These are phyloP conservation scores for Cryptococcus sp. DNA, from an alignment of 1,284 basidiomycete species.

Conservation along the genomic window DNA sequence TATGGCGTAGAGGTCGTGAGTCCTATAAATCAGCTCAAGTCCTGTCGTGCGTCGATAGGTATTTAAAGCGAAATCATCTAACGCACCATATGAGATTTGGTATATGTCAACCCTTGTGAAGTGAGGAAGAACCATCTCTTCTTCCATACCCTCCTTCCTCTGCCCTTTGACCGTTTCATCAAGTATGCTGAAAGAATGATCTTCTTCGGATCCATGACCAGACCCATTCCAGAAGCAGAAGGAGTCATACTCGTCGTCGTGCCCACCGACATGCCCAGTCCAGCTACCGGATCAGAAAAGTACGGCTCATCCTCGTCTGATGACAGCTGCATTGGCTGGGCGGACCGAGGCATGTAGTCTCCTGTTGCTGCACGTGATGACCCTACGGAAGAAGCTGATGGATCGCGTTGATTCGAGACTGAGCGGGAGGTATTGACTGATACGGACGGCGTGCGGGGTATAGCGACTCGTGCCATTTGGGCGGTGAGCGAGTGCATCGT, in stretches of 20 bases:
- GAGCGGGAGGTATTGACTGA: neutral
- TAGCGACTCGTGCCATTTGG: slow-evolving; percentile 17
- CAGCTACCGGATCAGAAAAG: slow-evolving; percentile 27
- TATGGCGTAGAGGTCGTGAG: slow-evolving; percentile 76
- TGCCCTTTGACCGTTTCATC: slow-evolving; percentile 80
- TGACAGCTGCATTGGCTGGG: slow-evolving; percentile 3
- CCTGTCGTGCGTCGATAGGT: too few relatives aligned
- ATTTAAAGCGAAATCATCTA: slow-evolving; percentile 4
- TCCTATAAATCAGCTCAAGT: slow-evolving; percentile 59
- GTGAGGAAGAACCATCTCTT: slow-evolving; percentile 90
- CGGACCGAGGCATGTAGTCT: neutral
- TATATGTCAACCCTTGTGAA: slow-evolving; percentile 74
- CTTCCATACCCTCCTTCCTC: slow-evolving; percentile 87
- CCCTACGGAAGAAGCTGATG: slow-evolving; percentile 1
- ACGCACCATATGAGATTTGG: slow-evolving; percentile 78
- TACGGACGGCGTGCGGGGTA: slow-evolving; percentile 6
- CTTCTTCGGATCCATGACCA: slow-evolving; percentile 58
- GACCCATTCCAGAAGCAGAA: slow-evolving; percentile 7
- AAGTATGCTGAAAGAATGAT: slow-evolving; percentile 82
- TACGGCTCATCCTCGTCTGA: slow-evolving; percentile 33
- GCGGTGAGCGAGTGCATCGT: slow-evolving; percentile 16
- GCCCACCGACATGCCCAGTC: slow-evolving; percentile 5
- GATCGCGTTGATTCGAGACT: slow-evolving; percentile 2
- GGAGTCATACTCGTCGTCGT: neutral
- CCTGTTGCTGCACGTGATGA: neutral